Evolutionary conservation across 2,329 filamentous ascomycete species (phyloP).

Genomic region (Colletotrichum ledebouriae): DNA sequence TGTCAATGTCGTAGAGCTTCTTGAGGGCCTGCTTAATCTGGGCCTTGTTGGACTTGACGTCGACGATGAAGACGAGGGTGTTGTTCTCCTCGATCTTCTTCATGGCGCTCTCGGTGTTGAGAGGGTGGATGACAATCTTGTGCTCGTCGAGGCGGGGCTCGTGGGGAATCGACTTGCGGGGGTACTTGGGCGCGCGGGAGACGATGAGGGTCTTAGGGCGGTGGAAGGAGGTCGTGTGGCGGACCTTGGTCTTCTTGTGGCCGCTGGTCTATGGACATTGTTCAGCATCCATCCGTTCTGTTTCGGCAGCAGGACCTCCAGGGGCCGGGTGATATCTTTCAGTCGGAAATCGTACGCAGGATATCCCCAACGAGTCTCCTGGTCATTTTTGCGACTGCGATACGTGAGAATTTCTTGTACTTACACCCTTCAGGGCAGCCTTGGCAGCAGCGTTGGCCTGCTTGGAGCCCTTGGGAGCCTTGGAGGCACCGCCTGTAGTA

Average conservation of each 20-base stretch:
- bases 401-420: conserved; percentile 56
- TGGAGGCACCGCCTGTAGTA: conserved; percentile 66
- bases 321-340: too few relatives aligned
- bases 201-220: conserved; percentile 95
- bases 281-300: conserved; percentile 6
- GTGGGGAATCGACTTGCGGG: conserved; percentile 93
- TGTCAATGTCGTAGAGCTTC: conserved; percentile 99
- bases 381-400: background rate
- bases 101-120: conserved; percentile 99
- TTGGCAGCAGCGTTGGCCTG: conserved; percentile 96
- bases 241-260: conserved; percentile 94
- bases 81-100: conserved; percentile 99
- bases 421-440: conserved; percentile 95
- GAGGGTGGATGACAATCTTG: conserved; percentile 97
- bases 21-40: conserved; percentile 99
- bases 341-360: too few relatives aligned
- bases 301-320: background rate
- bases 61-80: conserved; percentile 97
- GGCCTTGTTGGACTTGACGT: conserved; percentile 98
- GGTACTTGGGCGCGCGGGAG: conserved; percentile 93
- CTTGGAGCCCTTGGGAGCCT: conserved; percentile 76
- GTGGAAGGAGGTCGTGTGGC: conserved; percentile 95
- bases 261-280: conserved; percentile 59
- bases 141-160: conserved; percentile 93
- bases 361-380: too few relatives aligned